Evolutionary conservation across 805 yeast genomes (phyloP).

Genomic region (Saccharomycopsis sp.): DNA sequence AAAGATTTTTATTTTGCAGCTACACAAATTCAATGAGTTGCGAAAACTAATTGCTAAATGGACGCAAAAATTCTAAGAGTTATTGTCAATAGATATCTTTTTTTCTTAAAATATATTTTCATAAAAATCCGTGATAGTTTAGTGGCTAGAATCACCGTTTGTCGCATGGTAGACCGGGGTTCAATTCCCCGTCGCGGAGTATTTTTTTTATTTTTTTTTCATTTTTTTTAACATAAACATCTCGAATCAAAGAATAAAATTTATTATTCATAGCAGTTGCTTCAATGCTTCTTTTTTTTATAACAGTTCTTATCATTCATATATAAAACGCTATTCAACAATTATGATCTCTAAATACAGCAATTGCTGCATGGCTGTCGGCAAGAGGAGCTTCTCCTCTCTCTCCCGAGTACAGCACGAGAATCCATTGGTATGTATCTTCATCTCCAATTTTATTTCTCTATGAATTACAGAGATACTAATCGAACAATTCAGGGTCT

Average conservation of each 20-base stretch:
- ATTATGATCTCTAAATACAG: neutral
- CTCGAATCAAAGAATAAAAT: no score
- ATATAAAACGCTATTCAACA: no score
- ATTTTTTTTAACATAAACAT: no score
- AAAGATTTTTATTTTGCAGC: neutral
- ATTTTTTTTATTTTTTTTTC: slow-evolving; percentile 8
- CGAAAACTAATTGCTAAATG: neutral
- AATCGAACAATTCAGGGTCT: slow-evolving; percentile 34
- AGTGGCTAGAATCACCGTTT: slow-evolving; percentile 36
- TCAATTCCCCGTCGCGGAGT: slow-evolving; percentile 23
- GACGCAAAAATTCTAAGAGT: no score
- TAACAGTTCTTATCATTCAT: no score
- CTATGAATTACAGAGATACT: neutral
- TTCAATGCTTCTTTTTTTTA: no score
- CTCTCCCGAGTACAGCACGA: slow-evolving; percentile 30
- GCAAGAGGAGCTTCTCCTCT: neutral
- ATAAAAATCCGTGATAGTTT: slow-evolving; percentile 31
- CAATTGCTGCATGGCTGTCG: neutral
- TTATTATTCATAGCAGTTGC: no score
- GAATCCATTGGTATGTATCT: slow-evolving; percentile 46
- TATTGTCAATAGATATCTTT: no score
- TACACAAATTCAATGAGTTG: neutral
- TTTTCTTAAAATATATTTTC: no score
- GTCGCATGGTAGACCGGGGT: slow-evolving; percentile 26
- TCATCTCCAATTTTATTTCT: slow-evolving; percentile 1